Conservation (phyloP, 495 filamentous ascomycete species). For the Penicillium soppii region DNA sequence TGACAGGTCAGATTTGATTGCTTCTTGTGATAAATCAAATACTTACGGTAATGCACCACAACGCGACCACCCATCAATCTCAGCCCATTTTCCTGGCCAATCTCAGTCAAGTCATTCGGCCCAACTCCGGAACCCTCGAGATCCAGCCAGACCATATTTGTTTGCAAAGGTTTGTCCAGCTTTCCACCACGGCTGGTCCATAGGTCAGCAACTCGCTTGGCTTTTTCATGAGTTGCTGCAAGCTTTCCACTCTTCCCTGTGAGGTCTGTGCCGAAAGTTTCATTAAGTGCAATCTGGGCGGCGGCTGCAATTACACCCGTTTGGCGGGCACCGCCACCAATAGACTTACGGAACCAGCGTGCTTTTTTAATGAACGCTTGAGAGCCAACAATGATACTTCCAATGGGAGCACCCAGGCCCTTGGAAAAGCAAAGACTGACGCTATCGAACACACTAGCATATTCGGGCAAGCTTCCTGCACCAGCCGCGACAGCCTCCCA, state of each 20-base stretch:
- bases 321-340: constrained; percentile 82
- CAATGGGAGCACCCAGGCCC: constrained; percentile 84
- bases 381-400: constrained; percentile 72
- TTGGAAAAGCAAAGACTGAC: constrained; percentile 86
- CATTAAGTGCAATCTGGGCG: constrained; percentile 48
- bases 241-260: constrained; percentile 66
- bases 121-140: constrained; percentile 52
- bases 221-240: constrained; percentile 57
- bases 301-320: constrained; percentile 51
- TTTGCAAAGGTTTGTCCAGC: constrained; percentile 55
- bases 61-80: constrained; percentile 38
- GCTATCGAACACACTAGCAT: constrained; percentile 71
- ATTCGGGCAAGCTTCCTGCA: constrained; percentile 64
- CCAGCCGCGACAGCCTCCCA: constrained; percentile 72
- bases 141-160: constrained; percentile 95
- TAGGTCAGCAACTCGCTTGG: constrained; percentile 60
- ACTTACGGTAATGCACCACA: constrained; percentile 51
- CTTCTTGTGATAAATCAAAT: background rate
- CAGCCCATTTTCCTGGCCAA: constrained; percentile 40
- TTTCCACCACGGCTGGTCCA: constrained; percentile 60
- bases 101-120: constrained; percentile 40
- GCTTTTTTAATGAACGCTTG: constrained; percentile 66
- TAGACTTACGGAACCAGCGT: constrained; percentile 76
- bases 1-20: constrained; percentile 23
- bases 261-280: constrained; percentile 61